Evolutionary conservation across 1,284 basidiomycete genomes (phyloP).

Genomic region (Marasmius sp.): DNA sequence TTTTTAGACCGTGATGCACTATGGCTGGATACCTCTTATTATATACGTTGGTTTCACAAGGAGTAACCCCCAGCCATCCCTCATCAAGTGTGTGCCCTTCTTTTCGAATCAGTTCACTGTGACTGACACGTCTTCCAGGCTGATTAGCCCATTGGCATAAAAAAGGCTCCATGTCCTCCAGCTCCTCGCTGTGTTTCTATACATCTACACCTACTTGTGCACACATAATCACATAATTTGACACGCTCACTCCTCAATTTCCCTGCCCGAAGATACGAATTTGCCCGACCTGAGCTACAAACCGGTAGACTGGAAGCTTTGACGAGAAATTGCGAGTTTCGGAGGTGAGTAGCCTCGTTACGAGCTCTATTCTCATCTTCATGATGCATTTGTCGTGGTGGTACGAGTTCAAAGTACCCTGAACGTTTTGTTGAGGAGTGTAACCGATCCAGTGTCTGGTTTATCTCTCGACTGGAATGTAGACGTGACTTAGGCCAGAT

Average conservation of each 20-base stretch:
- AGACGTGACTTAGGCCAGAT: conserved; percentile 77
- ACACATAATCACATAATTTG: background rate
- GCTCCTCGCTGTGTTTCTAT: conserved; percentile 12
- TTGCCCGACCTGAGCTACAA: too few species aligned
- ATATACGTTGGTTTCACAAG: conserved; percentile 91
- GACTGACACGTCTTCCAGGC: conserved; percentile 44
- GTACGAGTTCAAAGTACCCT: conserved; percentile 38
- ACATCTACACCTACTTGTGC: conserved; percentile 12
- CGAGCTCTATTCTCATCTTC: background rate
- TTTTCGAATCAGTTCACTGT: conserved; percentile 5
- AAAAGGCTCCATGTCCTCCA: conserved; percentile 9
- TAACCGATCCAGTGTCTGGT: conserved; percentile 42
- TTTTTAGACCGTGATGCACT: conserved; percentile 79
- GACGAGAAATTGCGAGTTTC: too few species aligned
- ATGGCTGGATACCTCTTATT: conserved; percentile 92
- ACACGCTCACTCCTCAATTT: background rate
- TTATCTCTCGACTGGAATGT: conserved; percentile 47
- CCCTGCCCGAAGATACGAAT: background rate
- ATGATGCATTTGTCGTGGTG: conserved; percentile 77
- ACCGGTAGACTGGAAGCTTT: too few species aligned
- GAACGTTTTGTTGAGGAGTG: conserved; percentile 25
- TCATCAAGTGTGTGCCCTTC: conserved; percentile 80
- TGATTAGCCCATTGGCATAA: conserved; percentile 88
- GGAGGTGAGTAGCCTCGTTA: conserved; percentile 1
- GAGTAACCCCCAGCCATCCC: conserved; percentile 87